These are phyloP conservation scores for Capsicum chinense DNA, from an alignment of 257 asterid genomes.

Conservation along the genomic window DNA sequence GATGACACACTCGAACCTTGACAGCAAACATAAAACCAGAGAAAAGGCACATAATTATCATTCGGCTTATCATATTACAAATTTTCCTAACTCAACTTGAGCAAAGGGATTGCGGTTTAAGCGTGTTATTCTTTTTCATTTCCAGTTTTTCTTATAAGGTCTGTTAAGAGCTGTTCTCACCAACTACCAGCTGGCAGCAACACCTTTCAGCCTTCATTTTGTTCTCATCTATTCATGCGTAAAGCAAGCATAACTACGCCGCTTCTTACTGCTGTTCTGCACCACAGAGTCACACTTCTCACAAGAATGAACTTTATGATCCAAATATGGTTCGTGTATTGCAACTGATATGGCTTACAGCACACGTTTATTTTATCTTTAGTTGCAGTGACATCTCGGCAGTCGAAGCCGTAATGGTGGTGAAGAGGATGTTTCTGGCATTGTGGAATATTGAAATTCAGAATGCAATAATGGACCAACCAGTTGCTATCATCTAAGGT, in stretches of 20 bases:
- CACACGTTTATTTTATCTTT: neutral
- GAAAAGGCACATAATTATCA: neutral
- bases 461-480: conserved; percentile 11
- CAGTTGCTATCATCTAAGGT: neutral
- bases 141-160: neutral
- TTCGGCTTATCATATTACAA: neutral
- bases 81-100: neutral
- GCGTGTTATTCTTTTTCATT: neutral
- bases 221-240: neutral
- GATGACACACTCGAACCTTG: conserved; percentile 7
- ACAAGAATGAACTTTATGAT: neutral
- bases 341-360: conserved; percentile 19
- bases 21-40: conserved; percentile 9
- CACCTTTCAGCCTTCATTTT: conserved; percentile 20
- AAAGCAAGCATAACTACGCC: neutral
- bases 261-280: neutral
- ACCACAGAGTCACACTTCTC: neutral
- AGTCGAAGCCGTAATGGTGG: neutral
- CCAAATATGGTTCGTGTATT: neutral
- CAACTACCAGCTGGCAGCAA: neutral
- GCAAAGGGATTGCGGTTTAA: neutral
- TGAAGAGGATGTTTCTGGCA: neutral
- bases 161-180: neutral
- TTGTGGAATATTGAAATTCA: neutral
- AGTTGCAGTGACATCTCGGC: neutral